Evolutionary conservation across 805 yeast species (phyloP).

Genomic region (Pichia nanzhaoensis): DNA sequence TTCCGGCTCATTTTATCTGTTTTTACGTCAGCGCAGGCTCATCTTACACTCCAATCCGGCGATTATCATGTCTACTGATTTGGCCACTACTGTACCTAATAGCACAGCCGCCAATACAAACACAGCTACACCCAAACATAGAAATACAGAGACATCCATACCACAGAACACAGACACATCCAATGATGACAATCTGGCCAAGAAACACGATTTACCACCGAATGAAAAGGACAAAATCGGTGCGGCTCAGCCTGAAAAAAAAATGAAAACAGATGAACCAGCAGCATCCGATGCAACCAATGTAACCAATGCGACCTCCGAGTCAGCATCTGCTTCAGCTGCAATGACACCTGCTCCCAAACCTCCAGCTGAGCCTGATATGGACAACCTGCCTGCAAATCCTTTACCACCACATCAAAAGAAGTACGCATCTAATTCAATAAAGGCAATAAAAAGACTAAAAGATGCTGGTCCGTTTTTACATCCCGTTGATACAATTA

Average conservation of each 20-base stretch:
- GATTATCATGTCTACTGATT: slow-evolving; percentile 4
- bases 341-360: slow-evolving; percentile 59
- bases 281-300: not conserved
- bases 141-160: no score
- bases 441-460: slow-evolving; percentile 81
- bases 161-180: no score
- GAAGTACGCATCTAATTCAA: slow-evolving; percentile 67
- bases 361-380: slow-evolving; percentile 68
- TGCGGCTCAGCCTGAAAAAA: not conserved
- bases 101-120: no score
- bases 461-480: slow-evolving; percentile 90
- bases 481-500: slow-evolving; percentile 83
- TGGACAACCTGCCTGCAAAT: slow-evolving; percentile 54
- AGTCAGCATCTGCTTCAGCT: not conserved
- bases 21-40: no score
- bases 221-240: not conserved
- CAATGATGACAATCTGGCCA: no score
- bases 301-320: not conserved
- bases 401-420: slow-evolving; percentile 82
- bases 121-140: not conserved
- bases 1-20: no score
- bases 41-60: not conserved
- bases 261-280: not conserved
- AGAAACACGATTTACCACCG: not conserved
- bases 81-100: not conserved